Conservation (phyloP, 1,284 basidiomycete genomes). For the Puccinia sorghi region DNA sequence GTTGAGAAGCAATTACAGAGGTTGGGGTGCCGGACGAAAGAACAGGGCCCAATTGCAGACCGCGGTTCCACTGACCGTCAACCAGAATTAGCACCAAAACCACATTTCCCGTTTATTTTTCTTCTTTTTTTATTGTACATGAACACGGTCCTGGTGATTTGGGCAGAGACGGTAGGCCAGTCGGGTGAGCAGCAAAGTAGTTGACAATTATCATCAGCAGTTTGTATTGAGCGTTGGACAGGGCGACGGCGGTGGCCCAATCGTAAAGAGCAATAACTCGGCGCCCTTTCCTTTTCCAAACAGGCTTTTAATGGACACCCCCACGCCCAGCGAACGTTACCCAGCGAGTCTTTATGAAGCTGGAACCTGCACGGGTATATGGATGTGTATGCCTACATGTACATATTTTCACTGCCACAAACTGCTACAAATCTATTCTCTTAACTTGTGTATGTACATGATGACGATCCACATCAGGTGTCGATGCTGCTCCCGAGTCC, state of each 20-base stretch:
- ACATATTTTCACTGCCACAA: no score
- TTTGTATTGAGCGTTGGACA: not conserved
- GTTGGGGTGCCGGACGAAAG: not conserved
- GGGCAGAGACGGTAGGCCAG: not conserved
- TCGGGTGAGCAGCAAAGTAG: slow-evolving; percentile 7
- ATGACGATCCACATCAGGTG: no score
- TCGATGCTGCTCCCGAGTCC: no score
- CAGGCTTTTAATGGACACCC: not conserved
- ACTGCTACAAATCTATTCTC: no score
- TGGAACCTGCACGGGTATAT: not conserved
- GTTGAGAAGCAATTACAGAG: no score
- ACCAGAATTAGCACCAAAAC: not conserved
- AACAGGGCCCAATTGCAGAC: not conserved
- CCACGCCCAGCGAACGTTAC: no score
- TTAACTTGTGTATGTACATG: no score
- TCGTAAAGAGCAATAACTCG: not conserved
- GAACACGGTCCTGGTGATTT: not conserved
- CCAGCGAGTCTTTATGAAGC: not conserved
- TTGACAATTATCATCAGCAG: not conserved
- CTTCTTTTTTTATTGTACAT: no score
- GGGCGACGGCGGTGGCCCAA: no score
- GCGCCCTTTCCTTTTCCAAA: not conserved
- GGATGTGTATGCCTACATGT: no score
- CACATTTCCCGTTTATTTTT: not conserved
- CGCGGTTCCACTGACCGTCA: not conserved